These are phyloP conservation scores for Podaxis carcinomalis DNA, from an alignment of 768 basidiomycete species.

Conservation along the genomic window DNA sequence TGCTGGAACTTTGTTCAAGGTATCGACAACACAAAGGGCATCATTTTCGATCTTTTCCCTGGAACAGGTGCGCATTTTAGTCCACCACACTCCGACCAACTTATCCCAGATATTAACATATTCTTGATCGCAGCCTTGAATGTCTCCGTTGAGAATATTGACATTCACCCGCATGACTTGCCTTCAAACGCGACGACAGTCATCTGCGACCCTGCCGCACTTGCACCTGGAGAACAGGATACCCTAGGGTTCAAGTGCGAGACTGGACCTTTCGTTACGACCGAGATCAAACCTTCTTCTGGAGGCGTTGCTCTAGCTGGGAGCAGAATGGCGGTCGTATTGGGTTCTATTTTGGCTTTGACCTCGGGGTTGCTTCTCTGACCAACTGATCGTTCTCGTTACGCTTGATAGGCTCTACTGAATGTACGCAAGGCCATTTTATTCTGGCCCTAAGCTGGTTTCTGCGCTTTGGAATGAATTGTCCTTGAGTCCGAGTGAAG, in stretches of 20 bases:
- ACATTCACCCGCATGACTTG: constrained; percentile 23
- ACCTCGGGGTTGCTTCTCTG: background rate
- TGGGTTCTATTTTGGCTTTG: background rate
- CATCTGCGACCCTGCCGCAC: constrained; percentile 26
- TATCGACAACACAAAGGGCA: constrained; percentile 27
- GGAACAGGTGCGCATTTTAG: constrained; percentile 24
- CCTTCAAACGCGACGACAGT: constrained; percentile 22
- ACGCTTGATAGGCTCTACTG: too few species aligned
- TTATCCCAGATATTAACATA: background rate
- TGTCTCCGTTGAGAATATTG: constrained; percentile 21
- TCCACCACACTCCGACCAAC: background rate
- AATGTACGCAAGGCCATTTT: too few species aligned
- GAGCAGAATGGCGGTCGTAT: background rate
- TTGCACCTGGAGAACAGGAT: constrained; percentile 23
- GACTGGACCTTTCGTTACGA: constrained; percentile 23
- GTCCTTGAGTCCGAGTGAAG: too few species aligned
- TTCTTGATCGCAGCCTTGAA: constrained; percentile 19
- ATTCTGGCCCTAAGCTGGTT: too few species aligned
- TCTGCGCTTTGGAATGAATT: too few species aligned
- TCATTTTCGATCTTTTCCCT: constrained; percentile 33
- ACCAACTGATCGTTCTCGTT: background rate
- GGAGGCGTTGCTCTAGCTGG: background rate
- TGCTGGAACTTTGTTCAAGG: constrained; percentile 37
- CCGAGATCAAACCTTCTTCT: constrained; percentile 8
- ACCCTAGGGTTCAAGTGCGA: constrained; percentile 28